phyloP scores from a whole-genome alignment of 169 alveolate genomes.

The Prorocentrum cordatum region DNA sequence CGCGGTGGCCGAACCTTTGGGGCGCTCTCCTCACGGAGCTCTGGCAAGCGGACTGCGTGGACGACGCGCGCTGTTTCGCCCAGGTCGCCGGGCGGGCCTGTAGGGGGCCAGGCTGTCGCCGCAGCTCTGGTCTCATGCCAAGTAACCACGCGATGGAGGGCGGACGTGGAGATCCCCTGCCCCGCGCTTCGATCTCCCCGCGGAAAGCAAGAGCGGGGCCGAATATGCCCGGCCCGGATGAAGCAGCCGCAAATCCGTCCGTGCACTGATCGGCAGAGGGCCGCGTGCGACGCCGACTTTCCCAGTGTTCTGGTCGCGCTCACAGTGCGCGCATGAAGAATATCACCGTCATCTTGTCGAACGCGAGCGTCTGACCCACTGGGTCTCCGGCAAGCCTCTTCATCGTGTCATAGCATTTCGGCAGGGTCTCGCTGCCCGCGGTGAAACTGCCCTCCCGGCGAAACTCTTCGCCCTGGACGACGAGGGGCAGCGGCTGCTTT shows the following conservation, averaged over 20 bases:
- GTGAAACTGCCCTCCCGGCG: too few species aligned
- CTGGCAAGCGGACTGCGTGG: neutral
- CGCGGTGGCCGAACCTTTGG: neutral
- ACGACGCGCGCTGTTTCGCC: too few species aligned
- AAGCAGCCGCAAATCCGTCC: neutral
- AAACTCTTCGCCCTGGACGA: too few species aligned
- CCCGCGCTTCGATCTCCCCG: neutral
- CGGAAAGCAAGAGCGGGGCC: neutral
- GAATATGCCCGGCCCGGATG: neutral
- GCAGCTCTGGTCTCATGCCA: too few species aligned
- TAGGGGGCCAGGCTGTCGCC: too few species aligned
- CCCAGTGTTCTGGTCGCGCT: neutral
- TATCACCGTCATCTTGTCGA: neutral
- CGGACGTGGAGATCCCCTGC: constrained; percentile 2
- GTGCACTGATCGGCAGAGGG: neutral
- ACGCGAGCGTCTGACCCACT: neutral
- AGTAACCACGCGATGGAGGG: neutral
- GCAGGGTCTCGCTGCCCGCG: too few species aligned
- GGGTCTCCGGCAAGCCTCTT: too few species aligned
- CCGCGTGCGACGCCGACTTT: neutral
- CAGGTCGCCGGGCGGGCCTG: too few species aligned
- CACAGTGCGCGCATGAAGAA: neutral
- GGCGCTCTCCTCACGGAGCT: neutral
- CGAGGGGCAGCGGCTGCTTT: too few species aligned
- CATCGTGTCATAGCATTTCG: too few species aligned